Conservation (phyloP, 2,329 filamentous ascomycete genomes). For the Zalaria sp. region DNA sequence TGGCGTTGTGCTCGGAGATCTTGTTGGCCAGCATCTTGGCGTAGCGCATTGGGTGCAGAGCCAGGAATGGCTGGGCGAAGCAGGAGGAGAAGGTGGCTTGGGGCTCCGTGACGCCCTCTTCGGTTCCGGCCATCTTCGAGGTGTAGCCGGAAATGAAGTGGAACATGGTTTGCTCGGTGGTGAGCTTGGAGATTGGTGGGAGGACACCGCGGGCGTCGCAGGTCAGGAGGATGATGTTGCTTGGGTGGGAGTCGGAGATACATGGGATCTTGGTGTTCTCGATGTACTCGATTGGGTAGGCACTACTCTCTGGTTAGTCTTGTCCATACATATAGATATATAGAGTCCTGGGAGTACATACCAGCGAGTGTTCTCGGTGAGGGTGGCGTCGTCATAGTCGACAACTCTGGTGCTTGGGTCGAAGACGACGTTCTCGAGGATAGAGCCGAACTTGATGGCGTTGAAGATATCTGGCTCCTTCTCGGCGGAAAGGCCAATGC, state of each 20-base stretch:
- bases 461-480: slow-evolving; percentile 98
- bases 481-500: slow-evolving; percentile 89
- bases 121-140: slow-evolving; percentile 99
- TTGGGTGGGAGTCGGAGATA: slow-evolving; percentile 71
- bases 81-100: slow-evolving; percentile 98
- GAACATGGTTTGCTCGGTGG: slow-evolving; percentile 96
- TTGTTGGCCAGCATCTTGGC: slow-evolving; percentile 97
- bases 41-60: slow-evolving; percentile 97
- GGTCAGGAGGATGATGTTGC: slow-evolving; percentile 95
- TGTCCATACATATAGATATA: too few species aligned
- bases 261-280: slow-evolving; percentile 98
- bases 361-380: slow-evolving; percentile 96
- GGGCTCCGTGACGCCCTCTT: slow-evolving; percentile 91
- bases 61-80: slow-evolving; percentile 98
- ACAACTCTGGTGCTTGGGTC: slow-evolving; percentile 78
- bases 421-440: slow-evolving; percentile 98
- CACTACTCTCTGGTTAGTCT: slow-evolving; percentile 21
- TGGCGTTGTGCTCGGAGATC: slow-evolving; percentile 88
- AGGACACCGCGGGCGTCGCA: slow-evolving; percentile 96
- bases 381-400: slow-evolving; percentile 86
- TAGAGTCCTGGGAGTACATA: not conserved
- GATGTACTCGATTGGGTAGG: slow-evolving; percentile 99
- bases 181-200: slow-evolving; percentile 93
- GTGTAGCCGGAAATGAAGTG: slow-evolving; percentile 99
- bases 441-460: slow-evolving; percentile 91